Base-by-base conservation (phyloP, 208 protist genomes). In the Trypanosoma cruzi region DNA sequence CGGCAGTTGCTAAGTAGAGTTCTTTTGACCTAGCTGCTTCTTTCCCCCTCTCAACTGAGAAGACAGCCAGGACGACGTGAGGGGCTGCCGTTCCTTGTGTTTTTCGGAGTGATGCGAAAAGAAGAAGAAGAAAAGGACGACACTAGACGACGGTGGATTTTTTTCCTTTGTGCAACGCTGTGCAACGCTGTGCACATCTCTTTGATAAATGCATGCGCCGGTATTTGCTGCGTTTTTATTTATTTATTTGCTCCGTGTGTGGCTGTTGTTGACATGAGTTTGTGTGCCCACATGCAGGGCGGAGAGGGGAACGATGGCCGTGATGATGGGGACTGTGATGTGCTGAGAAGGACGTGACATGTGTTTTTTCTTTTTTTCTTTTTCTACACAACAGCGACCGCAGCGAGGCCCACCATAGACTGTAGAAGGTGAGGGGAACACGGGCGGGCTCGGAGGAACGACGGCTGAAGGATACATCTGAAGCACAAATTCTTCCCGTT, bases 1-100 rank as follows among this genome's bases (percentile, higher is more conserved):
- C 57, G 49, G 36, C 68, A 66, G 59, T 16, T 73, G 26, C 59
- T 73, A 11, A 66, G 26, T 42, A 56, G 68, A 46, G 49, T 63
- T 22, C 29, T 71, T 4, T 56, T 64, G 13, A 24, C 53, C 18
- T 61, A 62, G 44, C 26, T 10, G 53, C 26, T n/a, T n/a, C n/a
- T n/a, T n/a, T n/a, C n/a, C n/a, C 22, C 11, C 29, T 52, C 34
- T 50, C 49, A 52, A 4, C n/a, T n/a, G n/a, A n/a, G n/a, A n/a
- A n/a, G n/a, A n/a, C n/a, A n/a, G n/a, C n/a, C n/a, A n/a, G n/a
- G n/a, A n/a, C n/a, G n/a, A n/a, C n/a, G n/a, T n/a, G n/a, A n/a
- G n/a, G n/a, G n/a, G n/a, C n/a, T n/a, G n/a, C n/a, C n/a, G n/a
- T n/a, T n/a, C n/a, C n/a, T n/a, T n/a, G n/a, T n/a, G n/a, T n/a